Base-by-base conservation (phyloP, 495 filamentous ascomycete genomes). In the Podospora pseudoanserina region DNA sequence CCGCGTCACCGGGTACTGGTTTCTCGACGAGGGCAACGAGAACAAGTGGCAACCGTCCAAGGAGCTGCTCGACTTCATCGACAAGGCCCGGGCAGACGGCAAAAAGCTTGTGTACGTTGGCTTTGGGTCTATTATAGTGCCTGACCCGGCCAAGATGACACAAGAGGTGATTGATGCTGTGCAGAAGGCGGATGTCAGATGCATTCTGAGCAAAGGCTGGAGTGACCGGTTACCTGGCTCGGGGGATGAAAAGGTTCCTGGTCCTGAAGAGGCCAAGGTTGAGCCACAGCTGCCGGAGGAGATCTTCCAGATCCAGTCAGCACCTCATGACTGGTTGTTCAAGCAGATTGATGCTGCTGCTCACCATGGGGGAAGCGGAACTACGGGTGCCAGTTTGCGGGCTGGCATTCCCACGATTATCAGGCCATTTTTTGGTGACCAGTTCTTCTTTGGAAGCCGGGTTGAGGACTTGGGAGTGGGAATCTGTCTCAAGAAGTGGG, bases 141-240 rank as follows among this genome's bases (percentile, higher is more conserved):
- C 90, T 0, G 94, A 99, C 75, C 91, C 94, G 13, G 88, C 86
- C 49, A 92, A 92, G 64, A 83, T 99, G 75, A 97, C 94, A 49
- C 86, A 88, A 72, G 93, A 94, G 0, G 90, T 99, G 15, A 89
- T 99, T 39, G 91, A 96, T 65, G 93, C 92, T 0, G 92, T 98
- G 5, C 78, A 87, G 65, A 97, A 96, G 77, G 96, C 96, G 0
- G 94, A 96, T 72, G 92, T 98, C 4, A 87, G 94, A 59, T 98
- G 96, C 72, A 95, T 99, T 72, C 84, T 99, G 7, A 96, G 92
- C 28, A 98, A 98, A 76, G 95, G 95, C n/a, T 99, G 95, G 95
- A 97, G 93, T n/a, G 95, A 98, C 76, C 87, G 94, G 23, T 84
- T 70, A 7, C 34, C 61, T 73, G 70, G 73, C 2, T 9, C 55